phyloP scores from a whole-genome alignment of 441 rosid species.

The Kokia cookei region DNA sequence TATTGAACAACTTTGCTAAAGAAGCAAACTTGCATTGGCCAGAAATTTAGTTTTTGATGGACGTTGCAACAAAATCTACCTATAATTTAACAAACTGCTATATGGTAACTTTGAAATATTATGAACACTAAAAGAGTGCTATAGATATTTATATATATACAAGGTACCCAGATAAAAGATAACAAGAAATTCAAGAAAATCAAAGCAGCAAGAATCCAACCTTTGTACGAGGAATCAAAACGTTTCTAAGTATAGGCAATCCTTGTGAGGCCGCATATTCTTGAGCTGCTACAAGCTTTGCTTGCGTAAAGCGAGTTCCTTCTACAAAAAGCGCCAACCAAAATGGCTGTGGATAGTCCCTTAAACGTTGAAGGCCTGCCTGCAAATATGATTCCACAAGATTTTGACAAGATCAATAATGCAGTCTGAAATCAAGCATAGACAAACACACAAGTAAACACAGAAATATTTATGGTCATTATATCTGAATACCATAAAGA shows the following conservation, averaged over 20 bases:
- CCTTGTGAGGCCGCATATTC: conserved; percentile 66
- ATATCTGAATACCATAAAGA: background rate
- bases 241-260: conserved; percentile 65
- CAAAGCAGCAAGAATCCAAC: conserved; percentile 22
- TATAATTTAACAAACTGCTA: background rate
- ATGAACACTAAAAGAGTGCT: background rate
- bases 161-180: background rate
- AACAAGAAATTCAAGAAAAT: background rate
- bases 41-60: background rate
- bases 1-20: background rate
- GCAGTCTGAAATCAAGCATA: background rate
- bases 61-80: conserved; percentile 1
- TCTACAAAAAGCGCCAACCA: conserved; percentile 84
- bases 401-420: conserved; percentile 9
- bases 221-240: conserved; percentile 80
- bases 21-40: background rate
- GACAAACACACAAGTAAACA: background rate
- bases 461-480: background rate
- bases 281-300: conserved; percentile 74
- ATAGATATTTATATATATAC: background rate
- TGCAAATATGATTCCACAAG: conserved; percentile 30
- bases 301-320: conserved; percentile 76
- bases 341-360: conserved; percentile 62
- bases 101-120: background rate
- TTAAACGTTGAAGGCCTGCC: conserved; percentile 65